Percentiles rank a stretch among this genome's conserved stretches.
Conservation (phyloP, 805 yeast species). For the Zygotorulaspora danielsina region DNA sequence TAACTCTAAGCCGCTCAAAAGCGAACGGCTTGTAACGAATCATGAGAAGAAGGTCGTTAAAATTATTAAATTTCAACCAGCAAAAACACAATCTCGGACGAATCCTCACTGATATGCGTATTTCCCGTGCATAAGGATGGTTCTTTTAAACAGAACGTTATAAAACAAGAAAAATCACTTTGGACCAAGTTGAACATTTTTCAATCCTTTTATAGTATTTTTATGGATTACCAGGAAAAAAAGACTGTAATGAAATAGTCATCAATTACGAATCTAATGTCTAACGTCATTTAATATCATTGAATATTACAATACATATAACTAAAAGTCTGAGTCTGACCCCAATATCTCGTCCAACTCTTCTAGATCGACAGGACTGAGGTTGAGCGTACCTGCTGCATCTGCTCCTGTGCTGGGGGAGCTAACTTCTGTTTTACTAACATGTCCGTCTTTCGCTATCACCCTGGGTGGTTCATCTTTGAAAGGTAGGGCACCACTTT, state of each 20-base stretch:
- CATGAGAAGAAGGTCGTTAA: slow-evolving; percentile 81
- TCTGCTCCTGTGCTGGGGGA: not conserved
- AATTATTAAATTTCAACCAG: slow-evolving; percentile 92
- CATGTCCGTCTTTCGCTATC: not conserved
- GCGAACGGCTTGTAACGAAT: slow-evolving; percentile 40
- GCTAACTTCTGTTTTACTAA: not conserved
- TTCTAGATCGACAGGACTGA: slow-evolving; percentile 2
- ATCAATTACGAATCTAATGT: not conserved
- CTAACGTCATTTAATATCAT: not conserved
- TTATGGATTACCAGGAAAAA: not conserved
- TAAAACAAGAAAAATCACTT: too few species aligned
- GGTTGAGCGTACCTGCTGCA: not conserved
- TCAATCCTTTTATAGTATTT: not conserved
- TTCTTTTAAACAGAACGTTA: slow-evolving; percentile 25
- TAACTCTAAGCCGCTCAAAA: slow-evolving; percentile 38
- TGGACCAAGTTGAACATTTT: too few species aligned
- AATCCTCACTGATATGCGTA: slow-evolving; percentile 99
- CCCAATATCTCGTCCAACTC: slow-evolving; percentile 21
- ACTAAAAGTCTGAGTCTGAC: slow-evolving; percentile 29
- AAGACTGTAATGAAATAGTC: not conserved
- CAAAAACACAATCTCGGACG: slow-evolving; percentile 99
- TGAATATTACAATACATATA: not conserved
- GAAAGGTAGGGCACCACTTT: slow-evolving; percentile 10
- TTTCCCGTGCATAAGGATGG: slow-evolving; percentile 99
- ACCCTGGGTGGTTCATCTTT: not conserved